Evolutionary conservation across 306 rosid species (phyloP), one percentile per base, ranked within the genome.

Genomic region (Rubus idaeus): DNA sequence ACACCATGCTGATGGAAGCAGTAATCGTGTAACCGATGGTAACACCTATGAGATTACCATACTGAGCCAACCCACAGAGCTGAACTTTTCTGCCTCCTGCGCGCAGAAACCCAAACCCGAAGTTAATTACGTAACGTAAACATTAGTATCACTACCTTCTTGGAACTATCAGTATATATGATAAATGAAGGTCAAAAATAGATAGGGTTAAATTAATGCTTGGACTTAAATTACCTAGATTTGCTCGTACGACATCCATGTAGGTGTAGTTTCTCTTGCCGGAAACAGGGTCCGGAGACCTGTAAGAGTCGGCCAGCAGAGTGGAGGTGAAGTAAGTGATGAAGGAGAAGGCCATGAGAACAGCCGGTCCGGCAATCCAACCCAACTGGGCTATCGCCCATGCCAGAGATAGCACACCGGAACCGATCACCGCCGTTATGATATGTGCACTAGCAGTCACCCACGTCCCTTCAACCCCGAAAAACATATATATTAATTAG

Each of bases 1-100:
- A 95, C 98, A 95, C 97, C 96, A 95, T 88, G 78, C 97, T 92
- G 72, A 92, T 95, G 45, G 97, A 95, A 40, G 97, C 97, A 18
- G 97, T 95, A 68, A 95, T 95, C 6, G 97, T 95, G 89, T 95
- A 95, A 16, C 99, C 99, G 85, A 95, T 82, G 6, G 94, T 87
- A 46, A 95, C 90, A 18, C 99, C 99, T 5, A 92, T 61, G 5
- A 95, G 91, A 77, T 92, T 95, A 46, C 86, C 72, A 55, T 95
- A 95, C 81, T 92, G 99, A 74, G 99, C 99, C 82, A 95, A 66
- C 35, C 97, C 99, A 80, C 99, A 92, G 0, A 95, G 87, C 86
- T 88, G 91, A 35, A 92, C 91, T 49, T 84, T 95, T 58, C 83
- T 82, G 11, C 99, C 99, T 57, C 97, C 98, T 93, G 73, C 35